Conservation (phyloP, 2,329 filamentous ascomycete genomes). For the Didymella pinodella region DNA sequence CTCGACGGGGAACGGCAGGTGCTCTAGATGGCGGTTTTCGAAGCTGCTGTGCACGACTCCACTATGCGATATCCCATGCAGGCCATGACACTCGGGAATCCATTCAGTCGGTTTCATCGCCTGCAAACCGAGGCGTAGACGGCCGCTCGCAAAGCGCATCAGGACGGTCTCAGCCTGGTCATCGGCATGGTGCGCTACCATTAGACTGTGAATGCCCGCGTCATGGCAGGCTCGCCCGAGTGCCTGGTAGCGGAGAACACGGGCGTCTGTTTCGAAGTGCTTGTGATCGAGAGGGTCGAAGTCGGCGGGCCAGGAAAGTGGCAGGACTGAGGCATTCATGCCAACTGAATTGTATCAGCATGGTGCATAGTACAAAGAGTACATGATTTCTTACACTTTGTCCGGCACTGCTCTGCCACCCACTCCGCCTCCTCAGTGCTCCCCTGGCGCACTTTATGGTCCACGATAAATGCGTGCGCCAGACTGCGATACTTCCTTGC, state of each 20-base stretch:
- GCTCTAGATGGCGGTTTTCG: neutral
- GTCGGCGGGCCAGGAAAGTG: slow-evolving; percentile 50
- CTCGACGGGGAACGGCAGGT: slow-evolving; percentile 55
- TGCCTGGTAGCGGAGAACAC: slow-evolving; percentile 74
- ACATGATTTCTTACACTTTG: slow-evolving; percentile 51
- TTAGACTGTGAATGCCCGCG: slow-evolving; percentile 64
- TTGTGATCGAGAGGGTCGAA: slow-evolving; percentile 56
- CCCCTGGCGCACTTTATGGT: slow-evolving; percentile 65
- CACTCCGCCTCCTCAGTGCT: slow-evolving; percentile 63
- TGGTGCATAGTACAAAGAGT: neutral
- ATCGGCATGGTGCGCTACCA: slow-evolving; percentile 87
- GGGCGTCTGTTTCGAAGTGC: slow-evolving; percentile 80
- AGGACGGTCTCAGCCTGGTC: slow-evolving; percentile 92
- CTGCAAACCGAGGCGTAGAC: slow-evolving; percentile 72
- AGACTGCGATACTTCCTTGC: slow-evolving; percentile 18
- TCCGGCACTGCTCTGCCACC: slow-evolving; percentile 57
- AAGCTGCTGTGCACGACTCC: slow-evolving; percentile 13
- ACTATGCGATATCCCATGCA: slow-evolving; percentile 70
- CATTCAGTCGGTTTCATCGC: slow-evolving; percentile 71
- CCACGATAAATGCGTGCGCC: slow-evolving; percentile 66
- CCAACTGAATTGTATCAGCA: slow-evolving; percentile 35
- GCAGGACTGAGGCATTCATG: slow-evolving; percentile 44
- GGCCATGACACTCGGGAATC: slow-evolving; percentile 84
- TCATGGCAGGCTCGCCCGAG: slow-evolving; percentile 69
- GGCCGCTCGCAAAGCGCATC: slow-evolving; percentile 75